Conservation (phyloP, 345 rosid species). For the rapeseed (Brassica napus) region DNA sequence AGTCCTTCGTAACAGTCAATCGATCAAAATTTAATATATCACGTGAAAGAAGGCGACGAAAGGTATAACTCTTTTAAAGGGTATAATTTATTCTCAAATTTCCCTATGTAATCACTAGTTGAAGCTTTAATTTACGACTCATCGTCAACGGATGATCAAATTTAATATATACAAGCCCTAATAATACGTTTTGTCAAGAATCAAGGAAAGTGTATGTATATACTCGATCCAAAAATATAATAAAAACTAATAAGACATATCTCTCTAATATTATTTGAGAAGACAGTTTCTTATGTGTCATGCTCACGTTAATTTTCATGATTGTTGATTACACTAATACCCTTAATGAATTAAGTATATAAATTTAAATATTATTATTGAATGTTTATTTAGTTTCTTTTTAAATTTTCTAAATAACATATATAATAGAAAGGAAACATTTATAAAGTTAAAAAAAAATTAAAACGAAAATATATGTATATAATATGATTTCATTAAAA, state of each 20-base stretch:
- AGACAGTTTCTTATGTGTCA: too few species aligned
- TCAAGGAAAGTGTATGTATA: not conserved
- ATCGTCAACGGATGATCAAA: not conserved
- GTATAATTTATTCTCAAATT: not conserved
- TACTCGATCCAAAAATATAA: not conserved
- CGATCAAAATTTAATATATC: not conserved
- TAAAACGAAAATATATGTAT: too few species aligned
- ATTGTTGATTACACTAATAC: too few species aligned
- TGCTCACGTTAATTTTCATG: too few species aligned
- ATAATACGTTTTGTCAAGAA: not conserved
- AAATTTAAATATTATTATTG: too few species aligned
- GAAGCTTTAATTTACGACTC: not conserved
- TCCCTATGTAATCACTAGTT: not conserved
- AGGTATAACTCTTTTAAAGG: not conserved
- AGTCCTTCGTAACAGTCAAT: not conserved
- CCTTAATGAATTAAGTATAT: too few species aligned
- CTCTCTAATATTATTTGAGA: too few species aligned
- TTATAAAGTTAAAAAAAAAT: too few species aligned
- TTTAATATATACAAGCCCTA: not conserved
- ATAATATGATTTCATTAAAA: too few species aligned
- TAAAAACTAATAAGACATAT: not conserved
- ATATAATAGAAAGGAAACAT: too few species aligned
- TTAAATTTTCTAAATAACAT: too few species aligned
- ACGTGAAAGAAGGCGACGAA: not conserved
- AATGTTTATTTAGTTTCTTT: too few species aligned